phyloP scores from a whole-genome alignment of 257 asterid species.

The Solanum tarijense region DNA sequence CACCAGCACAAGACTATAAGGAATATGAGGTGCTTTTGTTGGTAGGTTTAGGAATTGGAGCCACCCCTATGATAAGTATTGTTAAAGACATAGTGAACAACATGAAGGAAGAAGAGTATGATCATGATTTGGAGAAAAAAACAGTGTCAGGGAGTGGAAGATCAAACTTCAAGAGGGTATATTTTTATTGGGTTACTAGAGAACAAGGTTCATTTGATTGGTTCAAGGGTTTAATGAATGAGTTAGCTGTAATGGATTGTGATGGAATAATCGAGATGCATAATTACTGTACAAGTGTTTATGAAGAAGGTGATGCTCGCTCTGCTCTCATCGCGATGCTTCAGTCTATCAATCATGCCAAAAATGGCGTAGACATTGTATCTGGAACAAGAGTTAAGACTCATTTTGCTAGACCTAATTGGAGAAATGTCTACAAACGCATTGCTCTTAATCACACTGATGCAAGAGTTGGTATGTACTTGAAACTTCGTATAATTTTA shows the following conservation, averaged over 20 bases:
- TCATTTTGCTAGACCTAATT: slow-evolving; percentile 84
- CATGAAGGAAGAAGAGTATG: slow-evolving; percentile 38
- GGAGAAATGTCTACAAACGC: slow-evolving; percentile 67
- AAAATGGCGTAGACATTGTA: slow-evolving; percentile 65
- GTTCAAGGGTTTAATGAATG: slow-evolving; percentile 84
- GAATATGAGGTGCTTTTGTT: slow-evolving; percentile 66
- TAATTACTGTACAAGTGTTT: slow-evolving; percentile 82
- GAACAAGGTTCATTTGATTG: slow-evolving; percentile 86
- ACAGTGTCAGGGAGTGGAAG: slow-evolving; percentile 12
- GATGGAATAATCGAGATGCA: slow-evolving; percentile 72
- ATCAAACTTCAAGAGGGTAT: slow-evolving; percentile 49
- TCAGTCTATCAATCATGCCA: slow-evolving; percentile 73
- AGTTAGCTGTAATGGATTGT: slow-evolving; percentile 60
- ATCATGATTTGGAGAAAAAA: slow-evolving; percentile 11
- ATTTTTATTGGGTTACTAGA: slow-evolving; percentile 85
- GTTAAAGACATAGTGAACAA: slow-evolving; percentile 80
- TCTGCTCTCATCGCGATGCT: slow-evolving; percentile 82
- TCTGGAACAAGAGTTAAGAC: slow-evolving; percentile 82
- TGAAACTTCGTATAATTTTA: background rate
- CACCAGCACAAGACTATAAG: slow-evolving; percentile 94
- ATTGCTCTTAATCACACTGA: slow-evolving; percentile 58
- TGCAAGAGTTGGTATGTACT: slow-evolving; percentile 51
- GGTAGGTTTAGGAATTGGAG: slow-evolving; percentile 84
- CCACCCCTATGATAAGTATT: slow-evolving; percentile 88
- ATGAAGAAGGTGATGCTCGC: slow-evolving; percentile 80